Conservation (phyloP, 1,284 basidiomycete genomes). For the Cryptococcus maquisensis region DNA sequence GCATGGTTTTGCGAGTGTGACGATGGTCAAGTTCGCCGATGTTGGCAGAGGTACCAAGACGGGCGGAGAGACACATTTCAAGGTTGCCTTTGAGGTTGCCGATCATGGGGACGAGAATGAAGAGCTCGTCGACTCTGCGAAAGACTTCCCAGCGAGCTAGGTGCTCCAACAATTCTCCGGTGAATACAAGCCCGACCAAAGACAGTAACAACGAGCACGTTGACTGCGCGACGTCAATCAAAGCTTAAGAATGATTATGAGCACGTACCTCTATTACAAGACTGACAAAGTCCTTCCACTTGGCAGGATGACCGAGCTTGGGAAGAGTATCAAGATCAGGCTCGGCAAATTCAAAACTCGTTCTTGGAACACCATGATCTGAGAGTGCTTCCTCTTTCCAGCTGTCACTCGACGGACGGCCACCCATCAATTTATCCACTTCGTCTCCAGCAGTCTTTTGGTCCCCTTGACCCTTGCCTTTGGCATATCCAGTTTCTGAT, state of each 20-base stretch:
- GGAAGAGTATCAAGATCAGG: neutral
- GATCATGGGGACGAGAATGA: constrained; percentile 92
- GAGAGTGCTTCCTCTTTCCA: neutral
- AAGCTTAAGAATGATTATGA: neutral
- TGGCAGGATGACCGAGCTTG: neutral
- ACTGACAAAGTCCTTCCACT: constrained; percentile 28
- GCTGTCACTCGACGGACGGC: neutral
- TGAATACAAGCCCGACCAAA: constrained; percentile 63
- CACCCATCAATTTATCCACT: neutral
- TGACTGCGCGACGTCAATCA: constrained; percentile 30
- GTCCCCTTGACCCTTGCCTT: neutral
- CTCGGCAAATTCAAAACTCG: neutral
- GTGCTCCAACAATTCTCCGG: constrained; percentile 79
- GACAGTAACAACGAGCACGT: constrained; percentile 51
- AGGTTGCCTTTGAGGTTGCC: constrained; percentile 95
- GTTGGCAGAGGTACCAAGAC: constrained; percentile 53
- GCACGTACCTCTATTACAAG: constrained; percentile 15
- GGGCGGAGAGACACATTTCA: constrained; percentile 52
- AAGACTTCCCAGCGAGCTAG: constrained; percentile 89
- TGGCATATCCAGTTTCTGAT: neutral
- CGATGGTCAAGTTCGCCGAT: constrained; percentile 83
- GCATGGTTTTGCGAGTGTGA: constrained; percentile 60
- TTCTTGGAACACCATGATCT: neutral
- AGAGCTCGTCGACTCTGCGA: constrained; percentile 83
- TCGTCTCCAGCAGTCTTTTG: neutral